Conservation (phyloP, 768 basidiomycete genomes). For the Lactarius pseudohatsudake region DNA sequence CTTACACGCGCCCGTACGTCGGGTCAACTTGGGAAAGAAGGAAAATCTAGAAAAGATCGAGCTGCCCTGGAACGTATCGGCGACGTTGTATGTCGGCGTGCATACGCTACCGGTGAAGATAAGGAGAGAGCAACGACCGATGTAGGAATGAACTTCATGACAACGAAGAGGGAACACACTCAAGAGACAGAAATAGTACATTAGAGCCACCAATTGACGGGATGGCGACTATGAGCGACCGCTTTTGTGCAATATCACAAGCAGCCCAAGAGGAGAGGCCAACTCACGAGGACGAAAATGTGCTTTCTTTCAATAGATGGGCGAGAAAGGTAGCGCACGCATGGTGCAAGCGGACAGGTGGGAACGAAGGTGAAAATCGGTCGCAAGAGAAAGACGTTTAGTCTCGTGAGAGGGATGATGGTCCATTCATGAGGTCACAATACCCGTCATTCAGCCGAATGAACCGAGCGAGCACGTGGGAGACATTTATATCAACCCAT, state of each 20-base stretch:
- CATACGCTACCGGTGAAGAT: too few relatives aligned
- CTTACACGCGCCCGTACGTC: too few relatives aligned
- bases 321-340: neutral
- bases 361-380: neutral
- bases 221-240: neutral
- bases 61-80: too few relatives aligned
- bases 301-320: neutral
- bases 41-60: too few relatives aligned
- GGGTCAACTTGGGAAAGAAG: too few relatives aligned
- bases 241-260: conserved; percentile 1
- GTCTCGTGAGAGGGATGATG: neutral
- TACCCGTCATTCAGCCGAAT: neutral
- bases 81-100: too few relatives aligned
- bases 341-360: neutral
- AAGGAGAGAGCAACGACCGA: too few relatives aligned
- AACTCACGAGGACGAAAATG: neutral
- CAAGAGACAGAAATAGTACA: too few relatives aligned
- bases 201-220: conserved; percentile 32
- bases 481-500: too few relatives aligned
- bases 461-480: neutral
- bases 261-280: neutral
- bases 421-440: neutral
- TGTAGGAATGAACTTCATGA: too few relatives aligned
- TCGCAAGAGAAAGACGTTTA: neutral
- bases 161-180: too few relatives aligned